Conservation (phyloP, 1,284 basidiomycete genomes). For the Rhizoctonia solani region DNA sequence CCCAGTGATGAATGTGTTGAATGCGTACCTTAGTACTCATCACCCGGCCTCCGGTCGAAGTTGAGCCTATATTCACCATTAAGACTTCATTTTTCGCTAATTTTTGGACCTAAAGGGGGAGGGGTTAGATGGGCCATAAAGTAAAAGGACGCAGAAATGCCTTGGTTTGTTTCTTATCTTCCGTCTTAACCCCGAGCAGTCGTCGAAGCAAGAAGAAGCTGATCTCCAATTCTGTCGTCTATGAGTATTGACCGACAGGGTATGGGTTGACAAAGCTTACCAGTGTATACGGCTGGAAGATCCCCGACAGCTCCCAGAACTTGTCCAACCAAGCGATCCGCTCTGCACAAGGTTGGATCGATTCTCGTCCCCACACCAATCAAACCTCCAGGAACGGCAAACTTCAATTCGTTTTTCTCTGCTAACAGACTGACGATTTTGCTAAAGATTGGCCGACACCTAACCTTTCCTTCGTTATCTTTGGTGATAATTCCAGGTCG, state of each 20-base stretch:
- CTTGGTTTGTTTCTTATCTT: conserved; percentile 98
- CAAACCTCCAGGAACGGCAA: conserved; percentile 95
- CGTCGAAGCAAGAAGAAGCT: conserved; percentile 91
- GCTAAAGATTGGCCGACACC: conserved; percentile 93
- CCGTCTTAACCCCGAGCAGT: conserved; percentile 95
- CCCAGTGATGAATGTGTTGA: background rate
- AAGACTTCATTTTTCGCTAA: conserved; percentile 92
- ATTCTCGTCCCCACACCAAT: conserved; percentile 98
- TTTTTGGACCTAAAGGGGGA: conserved; percentile 66
- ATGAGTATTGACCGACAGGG: background rate
- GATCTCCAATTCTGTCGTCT: conserved; percentile 76
- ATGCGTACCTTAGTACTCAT: conserved; percentile 71
- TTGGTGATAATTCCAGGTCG: conserved; percentile 97
- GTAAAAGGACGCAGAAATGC: conserved; percentile 41
- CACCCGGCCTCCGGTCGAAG: conserved; percentile 91
- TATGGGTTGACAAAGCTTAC: conserved; percentile 49
- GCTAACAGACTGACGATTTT: conserved; percentile 90
- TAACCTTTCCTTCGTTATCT: conserved; percentile 86
- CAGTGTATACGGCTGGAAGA: conserved; percentile 91
- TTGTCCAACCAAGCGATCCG: conserved; percentile 95
- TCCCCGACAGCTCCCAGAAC: conserved; percentile 94
- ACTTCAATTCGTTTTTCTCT: conserved; percentile 92
- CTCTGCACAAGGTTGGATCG: conserved; percentile 95
- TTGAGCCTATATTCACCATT: conserved; percentile 92
- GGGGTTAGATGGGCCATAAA: background rate